Base-by-base conservation (phyloP, 1,284 basidiomycete genomes). In the Coniophora puteana region DNA sequence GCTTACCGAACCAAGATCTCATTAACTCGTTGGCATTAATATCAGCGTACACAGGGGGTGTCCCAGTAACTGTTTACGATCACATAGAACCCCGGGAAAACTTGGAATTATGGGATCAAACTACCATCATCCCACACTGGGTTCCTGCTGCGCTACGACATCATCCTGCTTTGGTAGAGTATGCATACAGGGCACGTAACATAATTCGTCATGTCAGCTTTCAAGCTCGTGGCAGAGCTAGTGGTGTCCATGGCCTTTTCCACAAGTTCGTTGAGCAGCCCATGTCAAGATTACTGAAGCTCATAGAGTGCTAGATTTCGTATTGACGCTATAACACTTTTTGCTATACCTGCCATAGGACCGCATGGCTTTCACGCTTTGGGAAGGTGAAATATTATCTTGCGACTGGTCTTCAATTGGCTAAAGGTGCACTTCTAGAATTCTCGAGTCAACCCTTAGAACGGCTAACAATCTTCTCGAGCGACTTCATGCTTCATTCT, bases 351-450 rank as follows among this genome's bases (percentile, higher is more conserved):
- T 8, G 89, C 93, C 0, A 65, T 71, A 8, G 94, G 95, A 3
- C 96, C 96, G 4, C 93, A 97, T 61, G 96, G 96, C 0, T 99
- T 98, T 63, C 83, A 92, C 67, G 80, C 92, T 1, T 71, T 99
- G 16, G 95, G 95, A 51, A 76, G 80, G 90, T 90, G 37, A 52
- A 74, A 46, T 8, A 11, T 45, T 8, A 45, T 44, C 33, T 34
- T 11, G 26, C 25, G 24, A 11, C 27, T 21, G 24, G 11, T 25
- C 27, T 28, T 35, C 32, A 29, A 38, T 37, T 29, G 31, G 20
- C 35, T 23, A n/a, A 24, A 35, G 14, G 29, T 18, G n/a, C 17
- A 8, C 24, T 35, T 27, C 13, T 48, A 91, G 89, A 31, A 73
- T 83, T 29, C 57, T 94, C 30, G 94, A 97, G 65, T 92, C 89